A percentile compares a stretch with the other conserved stretches of the same genome.
Evolutionary conservation across 192 early-diverging fungal species (phyloP).

Genomic region (Coemansia biformis): DNA sequence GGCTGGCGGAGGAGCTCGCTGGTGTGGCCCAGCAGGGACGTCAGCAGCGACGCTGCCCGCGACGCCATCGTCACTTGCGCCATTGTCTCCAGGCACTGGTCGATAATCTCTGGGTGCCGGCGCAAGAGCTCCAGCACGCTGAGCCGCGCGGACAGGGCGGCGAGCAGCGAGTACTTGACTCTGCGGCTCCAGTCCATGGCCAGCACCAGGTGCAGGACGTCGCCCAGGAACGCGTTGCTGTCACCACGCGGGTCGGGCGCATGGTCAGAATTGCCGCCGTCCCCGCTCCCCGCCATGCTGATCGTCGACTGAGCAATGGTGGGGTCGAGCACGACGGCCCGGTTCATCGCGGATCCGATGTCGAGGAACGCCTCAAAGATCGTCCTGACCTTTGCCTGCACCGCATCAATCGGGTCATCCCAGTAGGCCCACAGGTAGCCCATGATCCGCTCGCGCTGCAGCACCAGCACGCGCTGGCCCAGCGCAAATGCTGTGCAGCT

Average conservation of each 20-base stretch:
- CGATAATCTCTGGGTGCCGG: conserved; percentile 59
- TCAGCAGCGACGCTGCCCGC: conserved; percentile 45
- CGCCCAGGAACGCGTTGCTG: conserved; percentile 48
- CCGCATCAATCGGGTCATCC: conserved; percentile 81
- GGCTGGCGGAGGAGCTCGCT: conserved; percentile 5
- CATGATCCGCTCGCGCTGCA: conserved; percentile 57
- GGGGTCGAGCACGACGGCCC: conserved; percentile 10
- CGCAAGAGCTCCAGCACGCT: conserved; percentile 51
- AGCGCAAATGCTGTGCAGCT: conserved; percentile 24
- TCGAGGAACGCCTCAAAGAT: conserved; percentile 69
- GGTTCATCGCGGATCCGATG: conserved; percentile 50
- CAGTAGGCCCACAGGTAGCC: conserved; percentile 74
- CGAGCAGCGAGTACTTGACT: conserved; percentile 76
- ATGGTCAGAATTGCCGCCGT: too few species aligned
- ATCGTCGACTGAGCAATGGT: conserved; percentile 1
- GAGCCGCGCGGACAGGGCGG: conserved; percentile 49
- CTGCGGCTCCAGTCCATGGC: conserved; percentile 75
- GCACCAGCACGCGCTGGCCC: conserved; percentile 37
- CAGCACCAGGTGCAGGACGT: conserved; percentile 63
- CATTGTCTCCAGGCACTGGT: conserved; percentile 57
- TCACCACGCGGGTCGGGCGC: too few species aligned
- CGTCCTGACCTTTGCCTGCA: conserved; percentile 65
- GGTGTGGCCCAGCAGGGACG: conserved; percentile 35
- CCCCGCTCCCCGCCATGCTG: background rate
- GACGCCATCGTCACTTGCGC: conserved; percentile 54